Conservation (phyloP, 2,329 filamentous ascomycete species). For the Samsoniella hepiali region DNA sequence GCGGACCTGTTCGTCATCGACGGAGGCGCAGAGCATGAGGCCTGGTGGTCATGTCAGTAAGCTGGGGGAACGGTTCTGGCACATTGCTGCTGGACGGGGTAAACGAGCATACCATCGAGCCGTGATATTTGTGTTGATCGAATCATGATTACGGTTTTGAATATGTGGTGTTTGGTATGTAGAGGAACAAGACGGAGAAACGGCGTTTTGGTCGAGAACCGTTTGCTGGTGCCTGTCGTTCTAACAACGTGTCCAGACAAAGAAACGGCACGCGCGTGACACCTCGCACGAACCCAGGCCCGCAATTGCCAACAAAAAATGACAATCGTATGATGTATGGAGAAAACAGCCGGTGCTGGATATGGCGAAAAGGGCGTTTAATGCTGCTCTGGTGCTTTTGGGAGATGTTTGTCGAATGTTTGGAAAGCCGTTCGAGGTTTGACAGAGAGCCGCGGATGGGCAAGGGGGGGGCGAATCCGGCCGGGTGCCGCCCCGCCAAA, state of each 20-base stretch:
- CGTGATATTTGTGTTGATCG: slow-evolving; percentile 90
- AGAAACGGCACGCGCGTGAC: slow-evolving; percentile 4
- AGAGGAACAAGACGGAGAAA: not conserved
- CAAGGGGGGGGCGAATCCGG: not conserved
- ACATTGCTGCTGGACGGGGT: slow-evolving; percentile 13
- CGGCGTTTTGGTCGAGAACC: not conserved
- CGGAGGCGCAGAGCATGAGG: slow-evolving; percentile 90
- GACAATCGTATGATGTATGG: no score
- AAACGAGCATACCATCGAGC: slow-evolving; percentile 67
- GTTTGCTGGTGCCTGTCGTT: slow-evolving; percentile 2
- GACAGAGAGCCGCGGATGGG: not conserved
- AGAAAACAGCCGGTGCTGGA: not conserved
- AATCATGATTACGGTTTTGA: slow-evolving; percentile 58
- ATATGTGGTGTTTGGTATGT: not conserved
- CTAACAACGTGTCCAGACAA: slow-evolving; percentile 25
- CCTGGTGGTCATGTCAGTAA: slow-evolving; percentile 49
- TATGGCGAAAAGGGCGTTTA: not conserved
- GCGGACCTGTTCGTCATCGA: slow-evolving; percentile 78
- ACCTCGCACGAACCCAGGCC: not conserved
- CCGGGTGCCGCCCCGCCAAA: slow-evolving; percentile 10
- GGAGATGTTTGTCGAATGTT: not conserved
- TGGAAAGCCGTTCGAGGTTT: not conserved
- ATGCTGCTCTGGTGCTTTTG: not conserved
- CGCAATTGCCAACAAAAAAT: not conserved
- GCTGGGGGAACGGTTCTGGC: not conserved